Evolutionary conservation across 768 basidiomycete species (phyloP).

Genomic region (Mycena rebaudengoi): DNA sequence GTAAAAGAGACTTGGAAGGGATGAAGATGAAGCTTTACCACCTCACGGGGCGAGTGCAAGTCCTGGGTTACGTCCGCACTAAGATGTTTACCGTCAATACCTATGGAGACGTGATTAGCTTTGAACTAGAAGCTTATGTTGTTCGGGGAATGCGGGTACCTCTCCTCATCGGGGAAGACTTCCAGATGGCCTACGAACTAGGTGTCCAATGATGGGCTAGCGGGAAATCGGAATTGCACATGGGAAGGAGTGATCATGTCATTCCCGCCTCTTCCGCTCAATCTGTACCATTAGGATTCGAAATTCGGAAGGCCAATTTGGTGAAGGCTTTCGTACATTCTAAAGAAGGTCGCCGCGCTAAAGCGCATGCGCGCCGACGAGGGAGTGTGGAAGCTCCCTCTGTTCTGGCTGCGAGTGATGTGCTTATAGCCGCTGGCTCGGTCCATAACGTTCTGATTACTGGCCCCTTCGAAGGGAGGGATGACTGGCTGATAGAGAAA

Average conservation of each 20-base stretch:
- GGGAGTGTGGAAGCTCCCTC: not conserved
- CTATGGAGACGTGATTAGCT: slow-evolving; percentile 8
- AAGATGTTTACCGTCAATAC: not conserved
- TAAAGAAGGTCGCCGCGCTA: not conserved
- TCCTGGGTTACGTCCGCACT: slow-evolving; percentile 25
- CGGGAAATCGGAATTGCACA: not conserved
- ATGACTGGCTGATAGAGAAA: slow-evolving; percentile 29
- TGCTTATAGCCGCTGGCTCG: not conserved
- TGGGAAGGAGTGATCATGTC: not conserved
- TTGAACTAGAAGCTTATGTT: slow-evolving; percentile 32
- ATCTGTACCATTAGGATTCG: slow-evolving; percentile 2
- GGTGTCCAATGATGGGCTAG: slow-evolving; percentile 12
- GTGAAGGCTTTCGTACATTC: not conserved
- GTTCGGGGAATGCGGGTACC: slow-evolving; percentile 34
- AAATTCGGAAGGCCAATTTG: not conserved
- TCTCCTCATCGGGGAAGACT: slow-evolving; percentile 38
- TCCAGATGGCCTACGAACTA: slow-evolving; percentile 30
- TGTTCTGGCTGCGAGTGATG: slow-evolving; percentile 2
- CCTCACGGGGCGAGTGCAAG: not conserved
- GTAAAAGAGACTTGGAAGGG: no score
- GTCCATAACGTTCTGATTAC: slow-evolving; percentile 4
- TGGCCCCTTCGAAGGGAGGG: not conserved
- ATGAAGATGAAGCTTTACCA: slow-evolving; percentile 17
- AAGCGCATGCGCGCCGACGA: not conserved
- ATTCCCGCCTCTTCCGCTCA: slow-evolving; percentile 15